Evolutionary conservation across 176 grass and related monocot genomes (phyloP), one percentile per base, ranked within the genome.

Genomic region (Metroxylon sagu): DNA sequence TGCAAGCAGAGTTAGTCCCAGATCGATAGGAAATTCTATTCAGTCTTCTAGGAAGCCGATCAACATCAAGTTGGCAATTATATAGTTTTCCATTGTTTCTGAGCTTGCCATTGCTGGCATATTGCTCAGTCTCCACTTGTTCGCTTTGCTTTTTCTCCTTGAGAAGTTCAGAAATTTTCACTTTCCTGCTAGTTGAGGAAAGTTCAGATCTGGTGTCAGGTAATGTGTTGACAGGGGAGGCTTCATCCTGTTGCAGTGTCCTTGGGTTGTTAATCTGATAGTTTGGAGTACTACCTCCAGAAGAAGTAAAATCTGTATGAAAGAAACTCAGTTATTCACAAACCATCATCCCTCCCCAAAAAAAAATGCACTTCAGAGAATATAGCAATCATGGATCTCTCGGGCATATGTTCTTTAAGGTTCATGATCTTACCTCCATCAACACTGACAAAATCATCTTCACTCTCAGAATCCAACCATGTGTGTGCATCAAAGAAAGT

Each of bases 361-460:
- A 53, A 71, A n/a, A 0, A 15, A 16, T 2, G 25, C 3, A 18
- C 19, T 53, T 49, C 66, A 51, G 69, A 19, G 6, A 52, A 29
- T 29, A 29, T 29, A 29, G 19, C 4, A 0, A 5, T 16, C 26
- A 0, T 4, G 54, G 30, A 55, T 4, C 2, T 29, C 17, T 15
- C 16, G 39, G 8, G 4, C 19, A 30, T 10, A 25, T 53, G 0
- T 54, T 54, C 31, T 19, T 19, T 0, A 2, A 5, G 1, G 14
- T 16, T 51, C 7, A 16, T 64, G 17, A 19, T 4, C 29, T 10
- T 84, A 90, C 90, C 90, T 90, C 83, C 90, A 28, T 79, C 80
- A 19, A 87, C 80, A 50, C 90, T 90, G 65, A 83, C 68, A 57
- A 90, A 95, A 71, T 95, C 90, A 27, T 95, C 86, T 18, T 95